Evolutionary conservation across 177 flowering plant species (phyloP).

Genomic region (Vitis hybrid): DNA sequence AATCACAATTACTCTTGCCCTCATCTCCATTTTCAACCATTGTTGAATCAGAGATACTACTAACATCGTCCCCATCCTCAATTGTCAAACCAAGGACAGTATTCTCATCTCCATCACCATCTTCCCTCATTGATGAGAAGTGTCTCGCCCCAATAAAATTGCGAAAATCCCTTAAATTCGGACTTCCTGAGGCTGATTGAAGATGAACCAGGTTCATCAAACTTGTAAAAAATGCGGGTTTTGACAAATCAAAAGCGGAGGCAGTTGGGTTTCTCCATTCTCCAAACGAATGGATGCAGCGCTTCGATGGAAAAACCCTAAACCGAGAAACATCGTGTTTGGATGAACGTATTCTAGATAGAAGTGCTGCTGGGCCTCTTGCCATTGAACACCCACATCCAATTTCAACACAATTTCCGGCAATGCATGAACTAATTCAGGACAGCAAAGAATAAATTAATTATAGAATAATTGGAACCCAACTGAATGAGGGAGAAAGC

Average conservation of each 20-base stretch:
- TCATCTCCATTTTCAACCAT: constrained; percentile 10
- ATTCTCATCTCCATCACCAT: constrained; percentile 13
- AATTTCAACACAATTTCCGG: constrained; percentile 5
- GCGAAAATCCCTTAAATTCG: neutral
- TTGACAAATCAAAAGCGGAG: constrained; percentile 11
- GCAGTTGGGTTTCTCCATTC: constrained; percentile 1
- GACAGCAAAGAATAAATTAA: neutral
- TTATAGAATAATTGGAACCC: neutral
- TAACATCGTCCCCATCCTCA: constrained; percentile 11
- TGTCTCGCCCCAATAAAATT: constrained; percentile 15
- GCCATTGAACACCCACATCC: constrained; percentile 37
- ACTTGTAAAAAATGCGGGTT: constrained; percentile 13
- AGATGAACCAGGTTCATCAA: constrained; percentile 5
- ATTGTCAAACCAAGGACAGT: constrained; percentile 3
- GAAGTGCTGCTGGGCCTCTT: constrained; percentile 39
- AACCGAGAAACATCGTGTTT: constrained; percentile 19
- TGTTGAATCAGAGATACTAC: constrained; percentile 10
- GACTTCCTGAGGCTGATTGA: constrained; percentile 7
- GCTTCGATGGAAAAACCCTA: constrained; percentile 22
- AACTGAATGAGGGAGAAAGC: constrained; percentile 1
- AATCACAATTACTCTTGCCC: neutral
- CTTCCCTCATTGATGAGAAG: constrained; percentile 31
- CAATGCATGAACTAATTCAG: neutral
- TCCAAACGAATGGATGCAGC: constrained; percentile 17
- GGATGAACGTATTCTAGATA: constrained; percentile 37